Evolutionary conservation across 148 eudicot species (phyloP).

Genomic region (Persicaria tinctoria): DNA sequence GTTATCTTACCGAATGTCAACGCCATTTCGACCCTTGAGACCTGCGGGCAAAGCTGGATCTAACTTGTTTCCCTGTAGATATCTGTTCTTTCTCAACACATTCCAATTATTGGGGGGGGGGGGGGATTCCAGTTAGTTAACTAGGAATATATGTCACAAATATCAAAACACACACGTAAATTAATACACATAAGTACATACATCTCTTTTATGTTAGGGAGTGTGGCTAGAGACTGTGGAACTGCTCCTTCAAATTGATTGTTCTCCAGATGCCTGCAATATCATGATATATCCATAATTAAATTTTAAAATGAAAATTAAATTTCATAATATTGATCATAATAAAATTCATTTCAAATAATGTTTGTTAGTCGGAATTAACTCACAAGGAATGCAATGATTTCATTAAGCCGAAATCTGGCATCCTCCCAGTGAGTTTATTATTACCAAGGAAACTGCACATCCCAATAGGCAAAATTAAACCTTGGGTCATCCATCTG

Average conservation of each 20-base stretch:
- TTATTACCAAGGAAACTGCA: conserved; percentile 61
- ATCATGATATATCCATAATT: conserved; percentile 6
- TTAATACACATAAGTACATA: conserved; percentile 18
- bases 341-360: neutral
- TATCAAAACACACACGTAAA: neutral
- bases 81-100: conserved; percentile 27
- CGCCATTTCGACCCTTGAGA: conserved; percentile 22
- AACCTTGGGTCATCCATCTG: neutral
- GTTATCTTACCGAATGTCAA: neutral
- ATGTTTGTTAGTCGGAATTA: neutral
- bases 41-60: conserved; percentile 27
- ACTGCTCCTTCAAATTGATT: conserved; percentile 68
- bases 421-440: conserved; percentile 58
- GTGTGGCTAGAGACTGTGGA: conserved; percentile 48
- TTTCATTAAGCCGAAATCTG: conserved; percentile 50
- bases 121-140: neutral
- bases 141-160: neutral
- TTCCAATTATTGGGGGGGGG: neutral
- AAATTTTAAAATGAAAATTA: neutral
- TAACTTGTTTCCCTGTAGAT: conserved; percentile 61
- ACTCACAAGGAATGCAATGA: conserved; percentile 54
- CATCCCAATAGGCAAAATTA: neutral
- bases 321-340: neutral
- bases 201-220: conserved; percentile 65
- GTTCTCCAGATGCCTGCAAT: conserved; percentile 65